Base-by-base conservation (phyloP, 371 early-diverging fungal species). In the Lichtheimia corymbifera region DNA sequence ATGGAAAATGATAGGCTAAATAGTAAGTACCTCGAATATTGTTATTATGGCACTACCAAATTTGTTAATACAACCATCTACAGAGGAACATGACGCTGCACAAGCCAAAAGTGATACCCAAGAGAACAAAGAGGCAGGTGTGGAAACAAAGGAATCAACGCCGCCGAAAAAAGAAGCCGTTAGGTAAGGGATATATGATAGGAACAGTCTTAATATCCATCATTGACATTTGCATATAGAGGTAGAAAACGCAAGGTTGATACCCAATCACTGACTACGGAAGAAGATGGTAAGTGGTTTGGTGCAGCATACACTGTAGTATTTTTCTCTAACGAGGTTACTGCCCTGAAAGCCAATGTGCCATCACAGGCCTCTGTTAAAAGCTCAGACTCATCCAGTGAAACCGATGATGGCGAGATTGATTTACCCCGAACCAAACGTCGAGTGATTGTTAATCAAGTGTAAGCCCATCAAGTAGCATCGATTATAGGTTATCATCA, bases 1-100 rank as follows among this genome's bases (percentile, higher is more conserved):
- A 56, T 43, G 18, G 51, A 62, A 25, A 14, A 49, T 2, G 51
- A 62, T 55, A 35, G 20, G 56, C 43, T 55, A 13, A 30, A 57
- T 62, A 50, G 47, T 54, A 24, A 4, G 15, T 52, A 28, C 14
- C 7, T 13, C 1, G 9, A n/a, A 2, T 43, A 43, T 43, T 43
- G 44, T 47, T 5, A 22, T 18, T 17, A 18, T 18, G 7, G 17
- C 11, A 5, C 2, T 7, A 47, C 22, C 22, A 22, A 18, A 15
- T 5, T 18, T 47, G 5, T 18, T 17, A 18, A 47, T 47, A 2
- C 6, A 47, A 17, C 5, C 17, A n/a, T 47, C 11, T 0, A 52
- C 15, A 52, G 53, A 52, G 53, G 15, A 15, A 27, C n/a, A 5
- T 25, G 27, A 5, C 15, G 5, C 53, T 24, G 47, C 14, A 47